phyloP scores from a whole-genome alignment of 1,284 basidiomycete genomes.

The Xerocomus tenax region DNA sequence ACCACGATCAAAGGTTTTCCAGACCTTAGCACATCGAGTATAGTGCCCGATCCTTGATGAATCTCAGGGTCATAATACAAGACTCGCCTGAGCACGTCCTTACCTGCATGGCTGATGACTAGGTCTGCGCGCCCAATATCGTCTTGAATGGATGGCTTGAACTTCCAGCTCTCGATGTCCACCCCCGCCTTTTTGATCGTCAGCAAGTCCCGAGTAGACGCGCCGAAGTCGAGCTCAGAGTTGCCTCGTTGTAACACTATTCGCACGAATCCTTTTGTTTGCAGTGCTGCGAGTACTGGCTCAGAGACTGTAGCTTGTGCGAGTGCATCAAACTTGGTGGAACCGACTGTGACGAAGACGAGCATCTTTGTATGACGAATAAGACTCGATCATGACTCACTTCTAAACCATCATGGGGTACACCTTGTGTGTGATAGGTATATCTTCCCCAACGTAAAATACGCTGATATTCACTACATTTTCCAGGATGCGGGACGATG shows the following conservation, averaged over 20 bases:
- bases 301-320: slow-evolving; percentile 56
- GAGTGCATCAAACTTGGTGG: slow-evolving; percentile 77
- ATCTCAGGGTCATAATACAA: slow-evolving; percentile 6
- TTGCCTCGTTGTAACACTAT: slow-evolving; percentile 74
- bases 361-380: slow-evolving; percentile 36
- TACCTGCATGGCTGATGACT: slow-evolving; percentile 90
- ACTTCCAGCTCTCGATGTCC: slow-evolving; percentile 58
- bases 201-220: slow-evolving; percentile 20
- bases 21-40: slow-evolving; percentile 77
- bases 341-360: slow-evolving; percentile 82
- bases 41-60: slow-evolving; percentile 80
- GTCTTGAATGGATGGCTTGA: slow-evolving; percentile 61
- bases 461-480: slow-evolving; percentile 5
- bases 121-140: slow-evolving; percentile 63
- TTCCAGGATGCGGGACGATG: slow-evolving; percentile 94
- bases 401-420: slow-evolving; percentile 30
- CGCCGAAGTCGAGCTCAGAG: slow-evolving; percentile 29
- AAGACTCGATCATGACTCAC: slow-evolving; percentile 14
- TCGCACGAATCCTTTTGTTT: slow-evolving; percentile 44
- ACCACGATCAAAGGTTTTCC: slow-evolving; percentile 76
- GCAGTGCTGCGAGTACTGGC: slow-evolving; percentile 48
- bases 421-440: slow-evolving; percentile 37
- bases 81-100: slow-evolving; percentile 15
- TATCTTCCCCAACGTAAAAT: slow-evolving; percentile 1
- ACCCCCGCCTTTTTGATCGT: slow-evolving; percentile 36